Evolutionary conservation across 78 protist genomes (phyloP).

Genomic region (Protostelium mycophagum): DNA sequence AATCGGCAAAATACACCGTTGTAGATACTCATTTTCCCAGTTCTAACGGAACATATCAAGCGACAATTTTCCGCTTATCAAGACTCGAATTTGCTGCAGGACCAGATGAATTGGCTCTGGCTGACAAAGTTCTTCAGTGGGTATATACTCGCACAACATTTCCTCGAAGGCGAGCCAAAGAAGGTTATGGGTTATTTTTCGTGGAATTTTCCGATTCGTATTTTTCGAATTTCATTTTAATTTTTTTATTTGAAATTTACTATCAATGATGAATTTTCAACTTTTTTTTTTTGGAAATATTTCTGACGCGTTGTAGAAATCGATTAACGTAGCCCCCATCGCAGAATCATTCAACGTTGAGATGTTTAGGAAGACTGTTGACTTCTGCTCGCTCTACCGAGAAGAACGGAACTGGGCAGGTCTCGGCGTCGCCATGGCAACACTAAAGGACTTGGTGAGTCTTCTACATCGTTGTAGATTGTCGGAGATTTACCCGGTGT

Average conservation of each 20-base stretch:
- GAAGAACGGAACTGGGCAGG: neutral
- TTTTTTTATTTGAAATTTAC: no score
- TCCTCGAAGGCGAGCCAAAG: neutral
- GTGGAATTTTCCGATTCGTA: no score
- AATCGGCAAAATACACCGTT: no score
- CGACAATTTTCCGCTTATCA: neutral
- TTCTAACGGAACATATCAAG: neutral
- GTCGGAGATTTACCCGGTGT: neutral
- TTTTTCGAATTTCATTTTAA: no score
- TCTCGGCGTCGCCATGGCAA: neutral
- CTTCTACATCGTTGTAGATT: neutral
- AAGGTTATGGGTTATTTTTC: neutral
- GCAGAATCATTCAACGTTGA: neutral
- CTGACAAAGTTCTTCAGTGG: neutral
- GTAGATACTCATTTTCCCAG: neutral
- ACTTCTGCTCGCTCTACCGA: neutral
- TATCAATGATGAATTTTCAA: no score
- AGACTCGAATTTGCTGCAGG: neutral
- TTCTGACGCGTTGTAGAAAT: neutral
- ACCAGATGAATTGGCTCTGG: neutral
- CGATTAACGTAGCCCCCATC: neutral
- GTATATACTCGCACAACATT: neutral
- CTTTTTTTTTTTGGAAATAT: no score
- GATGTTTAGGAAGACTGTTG: neutral
- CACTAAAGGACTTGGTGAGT: neutral